Base-by-base conservation (phyloP, 2,329 filamentous ascomycete genomes). In the Penicillium janthinellum region DNA sequence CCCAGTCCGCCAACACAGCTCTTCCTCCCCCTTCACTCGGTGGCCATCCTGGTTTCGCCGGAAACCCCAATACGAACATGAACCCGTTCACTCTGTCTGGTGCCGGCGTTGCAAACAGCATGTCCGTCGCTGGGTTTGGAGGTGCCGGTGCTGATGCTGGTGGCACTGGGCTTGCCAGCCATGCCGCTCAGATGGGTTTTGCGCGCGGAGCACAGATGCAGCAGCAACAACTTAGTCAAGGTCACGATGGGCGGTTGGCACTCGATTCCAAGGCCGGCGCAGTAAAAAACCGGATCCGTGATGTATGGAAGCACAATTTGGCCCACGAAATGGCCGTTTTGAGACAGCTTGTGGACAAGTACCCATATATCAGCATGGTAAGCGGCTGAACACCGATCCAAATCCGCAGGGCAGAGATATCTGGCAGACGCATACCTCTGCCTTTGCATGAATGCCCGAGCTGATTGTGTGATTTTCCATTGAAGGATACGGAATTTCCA, bases 351-450 rank as follows among this genome's bases (percentile, higher is more conserved):
- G 87, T 98, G 64, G 90, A 96, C 63, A 91, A 90, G 71, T 98
- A 96, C 76, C 91, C 92, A 44, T 98, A 96, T 74, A 94, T 99
- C 77, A 94, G 93, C 69, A 98, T 99, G 95, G 93, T 96, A 81
- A 82, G 89, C 25, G 41, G 14, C 41, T 7, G 11, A 25, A 22
- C 41, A 37, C 28, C 14, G 20, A 38, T 37, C 11, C 35, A 6
- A 22, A 22, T 39, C 22, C 25, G 34, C 25, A 6, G 45, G 15
- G 17, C 11, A 14, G n/a, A 15, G 12, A 35, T 10, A 45, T 35
- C 11, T 39, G 25, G 5, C 22, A 39, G 41, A 39, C n/a, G 3
- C 10, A 34, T 37, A 31, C 14, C 34, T 4, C n/a, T 34, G 6
- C 25, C 1, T 17, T 47, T 25, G 22, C 15, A 28, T 22, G 28